Base-by-base conservation (phyloP, 2,329 filamentous ascomycete species). In the Diplodia seriata region DNA sequence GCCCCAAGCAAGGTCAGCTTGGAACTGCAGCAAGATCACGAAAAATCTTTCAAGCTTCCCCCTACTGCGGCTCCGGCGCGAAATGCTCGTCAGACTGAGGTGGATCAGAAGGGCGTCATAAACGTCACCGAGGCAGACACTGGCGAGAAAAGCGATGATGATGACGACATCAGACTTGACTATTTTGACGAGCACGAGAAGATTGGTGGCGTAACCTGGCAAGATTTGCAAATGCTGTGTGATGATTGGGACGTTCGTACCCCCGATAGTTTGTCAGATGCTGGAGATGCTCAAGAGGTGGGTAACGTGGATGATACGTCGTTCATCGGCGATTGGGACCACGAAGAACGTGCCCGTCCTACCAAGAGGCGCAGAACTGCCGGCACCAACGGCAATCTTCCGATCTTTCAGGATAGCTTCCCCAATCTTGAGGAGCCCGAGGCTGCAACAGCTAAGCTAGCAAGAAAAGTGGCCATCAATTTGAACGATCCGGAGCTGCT, bases 401-500 rank as follows among this genome's bases (percentile, higher is more conserved):
- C 77, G 5, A 73, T 79, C n/a, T 67, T 79, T 26, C 50, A 67
- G 23, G 70, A 72, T 68, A 84, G 86, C 2, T 85, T 91, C 2
- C 90, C 91, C 1, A 89, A 89, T 3, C 90, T 97, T 72, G 92
- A 96, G 74, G 88, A 97, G 70, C 95, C 94, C 18, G 89, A 94
- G 73, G 84, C 87, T 68, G 86, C 88, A 5, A 93, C 91, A 1
- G 84, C 89, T 15, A 88, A 88, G 71, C 85, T 93, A 53, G 89
- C 91, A 3, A 94, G 93, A 78, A 89, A 89, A 54, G 90, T 97
- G 29, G 87, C 90, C 1, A 84, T 99, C 63, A 94, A 98, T 74
- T 86, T 95, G 78, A 94, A 93, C 73, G 95, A 99, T 75, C 91
- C 94, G 1, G 86, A 92, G 73, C 87, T 99, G 4, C 86, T 99